Base-by-base conservation (phyloP, 345 rosid genomes). In the Firmiana major region DNA sequence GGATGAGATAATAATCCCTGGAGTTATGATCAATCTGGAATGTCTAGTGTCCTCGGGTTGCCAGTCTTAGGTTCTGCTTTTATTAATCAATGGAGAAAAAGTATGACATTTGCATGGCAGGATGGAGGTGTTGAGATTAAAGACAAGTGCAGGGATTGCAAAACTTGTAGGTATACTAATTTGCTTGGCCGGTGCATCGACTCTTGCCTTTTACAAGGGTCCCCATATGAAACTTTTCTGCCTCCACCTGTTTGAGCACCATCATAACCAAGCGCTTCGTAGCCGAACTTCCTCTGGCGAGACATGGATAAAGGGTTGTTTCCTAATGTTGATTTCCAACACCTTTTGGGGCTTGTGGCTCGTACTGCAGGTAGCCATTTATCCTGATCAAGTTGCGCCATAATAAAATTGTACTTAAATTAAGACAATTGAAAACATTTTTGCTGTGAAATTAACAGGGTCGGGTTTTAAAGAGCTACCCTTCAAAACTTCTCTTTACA, bases 401-500 rank as follows among this genome's bases (percentile, higher is more conserved):
- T 55, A 10, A 55, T n/a, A 6, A 53, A 17, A 53, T 49, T 53
- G 31, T n/a, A 13, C 24, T 57, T 49, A 48, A n/a, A 22, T 67
- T 67, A 6, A 24, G 42, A 70, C 57, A 40, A n/a, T 6, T 12
- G 22, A 70, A 24, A 26, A 48, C 19, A 6, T 68, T 54, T 36
- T 49, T 64, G 49, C 40, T 73, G 60, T 71, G 75, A 53, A 63
- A n/a, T n/a, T n/a, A n/a, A 67, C 89, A 95, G 97, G 97, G 81
- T 45, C 63, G 75, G 19, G 87, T 92, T 6, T 51, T 92, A 78
- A 93, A 88, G 63, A 65, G 75, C 49, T 96, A 86, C 83, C 99
- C 99, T 26, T 90, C 97, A 2, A 96, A 90, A 85, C 94, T 96
- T 60, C 90, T 92, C 53, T 87, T 96, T 71, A 93, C 97, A 38